Base-by-base conservation (phyloP, 1,284 basidiomycete genomes). In the Ceratobasidium sp. region DNA sequence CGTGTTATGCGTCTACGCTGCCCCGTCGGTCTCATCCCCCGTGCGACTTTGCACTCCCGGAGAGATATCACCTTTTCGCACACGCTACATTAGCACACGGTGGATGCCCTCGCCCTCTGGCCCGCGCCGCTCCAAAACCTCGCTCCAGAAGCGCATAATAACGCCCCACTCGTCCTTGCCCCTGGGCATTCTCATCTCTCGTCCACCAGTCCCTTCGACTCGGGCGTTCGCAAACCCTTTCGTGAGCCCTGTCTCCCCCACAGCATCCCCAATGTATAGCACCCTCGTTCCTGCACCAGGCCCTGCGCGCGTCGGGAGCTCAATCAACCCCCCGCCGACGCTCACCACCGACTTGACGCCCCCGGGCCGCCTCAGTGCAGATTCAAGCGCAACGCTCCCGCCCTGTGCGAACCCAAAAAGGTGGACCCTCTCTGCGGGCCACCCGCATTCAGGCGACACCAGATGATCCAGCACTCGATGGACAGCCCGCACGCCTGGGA, bases 321-420 rank as follows among this genome's bases (percentile, higher is more conserved):
- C 91, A 1, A 95, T 81, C 16, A 95, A 80, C 0, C 89, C 86
- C 0, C 91, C 94, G 6, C 85, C 88, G 30, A 95, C 81, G 12
- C 87, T 86, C 1, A 88, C 84, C 38, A 91, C 84, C 0, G 91
- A 92, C 36, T 87, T 92, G 3, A 94, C 60, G 53, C 64, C 63
- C 67, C 82, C 83, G 84, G 85, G 86, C 79, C 82, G 84, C 30
- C 80, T 77, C 60, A 91, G 76, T 16, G 83, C 85, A 38, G 88
- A 83, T 79, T 97, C 94, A 0, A 86, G 85, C 1, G 87, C 92
- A 42, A 94, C 86, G 33, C 85, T 92, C 0, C 93, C 95, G 0
- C 95, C 95, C 79, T 97, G 95, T 0, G 86, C 93, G 77, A 94
- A 97, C 4, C 95, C 95, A 76, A 96, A 94, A 14, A 96, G 77